phyloP scores from a whole-genome alignment of 768 basidiomycete genomes.

The Mycena leptocephala region DNA sequence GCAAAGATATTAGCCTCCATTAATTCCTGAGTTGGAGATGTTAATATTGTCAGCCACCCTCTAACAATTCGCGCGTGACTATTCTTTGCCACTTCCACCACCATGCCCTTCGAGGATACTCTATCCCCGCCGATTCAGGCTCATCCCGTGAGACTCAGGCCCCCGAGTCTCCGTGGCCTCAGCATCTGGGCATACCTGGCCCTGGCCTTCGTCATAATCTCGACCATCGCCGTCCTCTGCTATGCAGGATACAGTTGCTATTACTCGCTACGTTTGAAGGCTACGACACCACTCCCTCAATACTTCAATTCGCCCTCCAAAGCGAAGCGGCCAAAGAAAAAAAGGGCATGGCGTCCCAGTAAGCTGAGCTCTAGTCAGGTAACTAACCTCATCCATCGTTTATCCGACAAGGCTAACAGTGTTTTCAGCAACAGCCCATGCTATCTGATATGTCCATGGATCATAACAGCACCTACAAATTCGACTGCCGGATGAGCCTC shows the following conservation, averaged over 20 bases:
- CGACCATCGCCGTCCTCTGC: slow-evolving; percentile 18
- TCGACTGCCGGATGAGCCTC: slow-evolving; percentile 5
- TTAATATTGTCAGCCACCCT: background rate
- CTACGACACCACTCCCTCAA: slow-evolving; percentile 20
- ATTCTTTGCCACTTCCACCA: slow-evolving; percentile 8
- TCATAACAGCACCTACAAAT: background rate
- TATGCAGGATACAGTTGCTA: slow-evolving; percentile 26
- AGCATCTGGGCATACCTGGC: slow-evolving; percentile 28
- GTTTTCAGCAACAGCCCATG: slow-evolving; percentile 19
- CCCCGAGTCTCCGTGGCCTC: slow-evolving; percentile 17
- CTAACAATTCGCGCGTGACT: background rate
- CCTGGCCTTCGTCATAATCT: slow-evolving; percentile 21
- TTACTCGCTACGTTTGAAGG: slow-evolving; percentile 17
- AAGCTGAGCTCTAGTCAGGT: slow-evolving; percentile 23
- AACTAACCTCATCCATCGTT: background rate
- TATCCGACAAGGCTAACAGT: background rate
- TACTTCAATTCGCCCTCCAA: background rate
- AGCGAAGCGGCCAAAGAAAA: slow-evolving; percentile 16
- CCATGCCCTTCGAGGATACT: slow-evolving; percentile 23
- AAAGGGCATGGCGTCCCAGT: slow-evolving; percentile 23
- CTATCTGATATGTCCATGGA: slow-evolving; percentile 5
- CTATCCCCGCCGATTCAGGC: slow-evolving; percentile 22
- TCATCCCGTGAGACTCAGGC: slow-evolving; percentile 4
- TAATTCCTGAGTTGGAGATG: background rate
- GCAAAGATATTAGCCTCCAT: too few relatives aligned